Evolutionary conservation across 257 asterid genomes (phyloP).

Genomic region (Ligustrum vulgare): DNA sequence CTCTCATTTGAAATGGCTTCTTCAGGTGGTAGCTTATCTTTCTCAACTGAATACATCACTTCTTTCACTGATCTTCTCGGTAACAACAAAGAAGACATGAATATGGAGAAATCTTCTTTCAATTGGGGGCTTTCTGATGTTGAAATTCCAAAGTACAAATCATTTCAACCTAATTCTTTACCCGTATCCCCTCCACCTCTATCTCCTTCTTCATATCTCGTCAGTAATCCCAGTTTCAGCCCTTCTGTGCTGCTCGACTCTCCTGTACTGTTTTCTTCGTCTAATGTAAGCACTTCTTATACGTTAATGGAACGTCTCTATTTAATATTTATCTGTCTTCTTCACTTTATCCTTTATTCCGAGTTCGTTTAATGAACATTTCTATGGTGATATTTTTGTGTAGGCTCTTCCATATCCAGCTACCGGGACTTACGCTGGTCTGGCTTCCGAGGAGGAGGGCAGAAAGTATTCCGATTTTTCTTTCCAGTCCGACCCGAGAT

Average conservation of each 20-base stretch:
- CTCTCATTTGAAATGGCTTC: neutral
- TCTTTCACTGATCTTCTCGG: slow-evolving; percentile 25
- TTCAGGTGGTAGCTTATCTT: slow-evolving; percentile 5
- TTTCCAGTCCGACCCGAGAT: slow-evolving; percentile 31
- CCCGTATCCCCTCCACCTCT: slow-evolving; percentile 39
- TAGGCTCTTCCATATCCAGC: slow-evolving; percentile 44
- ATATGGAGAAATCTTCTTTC: neutral
- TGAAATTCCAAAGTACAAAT: slow-evolving; percentile 33
- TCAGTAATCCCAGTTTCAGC: slow-evolving; percentile 34
- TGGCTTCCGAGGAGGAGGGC: slow-evolving; percentile 24
- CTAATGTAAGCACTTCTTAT: slow-evolving; percentile 29
- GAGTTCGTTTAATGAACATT: too few species aligned
- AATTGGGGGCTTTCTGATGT: slow-evolving; percentile 25
- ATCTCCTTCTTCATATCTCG: slow-evolving; percentile 46
- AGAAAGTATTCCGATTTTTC: slow-evolving; percentile 32
- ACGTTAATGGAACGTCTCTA: neutral
- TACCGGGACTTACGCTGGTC: slow-evolving; percentile 30
- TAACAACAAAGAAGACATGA: slow-evolving; percentile 12
- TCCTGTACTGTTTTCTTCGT: slow-evolving; percentile 38
- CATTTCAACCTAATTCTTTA: slow-evolving; percentile 36
- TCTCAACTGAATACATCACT: slow-evolving; percentile 19
- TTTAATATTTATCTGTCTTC: neutral
- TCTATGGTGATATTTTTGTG: neutral
- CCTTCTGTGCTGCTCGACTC: slow-evolving; percentile 49
- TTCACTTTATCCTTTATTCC: too few species aligned